phyloP scores from a whole-genome alignment of 306 rosid species.

The Coriaria nepalensis region DNA sequence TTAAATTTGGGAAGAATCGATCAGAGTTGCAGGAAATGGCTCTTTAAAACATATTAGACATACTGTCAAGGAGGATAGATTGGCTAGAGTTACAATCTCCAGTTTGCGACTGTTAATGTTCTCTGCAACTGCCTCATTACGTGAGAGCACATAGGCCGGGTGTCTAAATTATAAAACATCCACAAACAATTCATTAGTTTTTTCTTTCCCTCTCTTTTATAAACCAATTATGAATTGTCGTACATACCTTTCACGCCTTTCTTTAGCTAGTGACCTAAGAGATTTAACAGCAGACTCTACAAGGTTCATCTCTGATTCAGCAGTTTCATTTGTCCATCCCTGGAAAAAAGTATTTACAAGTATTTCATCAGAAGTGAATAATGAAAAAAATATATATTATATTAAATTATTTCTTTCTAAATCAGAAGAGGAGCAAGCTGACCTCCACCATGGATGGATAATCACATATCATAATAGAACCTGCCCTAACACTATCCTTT shows the following conservation, averaged over 20 bases:
- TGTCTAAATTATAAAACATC: slow-evolving; percentile 19
- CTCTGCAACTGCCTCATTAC: slow-evolving; percentile 15
- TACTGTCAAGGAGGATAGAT: slow-evolving; percentile 56
- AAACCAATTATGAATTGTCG: not conserved
- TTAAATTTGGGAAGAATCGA: not conserved
- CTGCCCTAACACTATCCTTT: slow-evolving; percentile 31
- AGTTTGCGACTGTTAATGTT: slow-evolving; percentile 28
- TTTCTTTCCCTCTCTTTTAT: too few species aligned
- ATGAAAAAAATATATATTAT: too few species aligned
- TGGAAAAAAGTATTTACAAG: slow-evolving; percentile 17
- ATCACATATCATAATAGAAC: slow-evolving; percentile 65
- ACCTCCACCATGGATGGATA: slow-evolving; percentile 75
- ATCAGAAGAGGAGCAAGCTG: slow-evolving; percentile 20
- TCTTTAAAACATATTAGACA: not conserved
- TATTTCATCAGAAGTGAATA: too few species aligned
- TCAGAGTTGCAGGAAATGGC: not conserved
- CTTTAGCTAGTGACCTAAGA: slow-evolving; percentile 81
- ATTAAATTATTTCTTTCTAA: too few species aligned
- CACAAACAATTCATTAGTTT: too few species aligned
- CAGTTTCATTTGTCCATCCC: slow-evolving; percentile 72
- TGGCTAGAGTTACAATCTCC: slow-evolving; percentile 69
- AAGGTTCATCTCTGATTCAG: slow-evolving; percentile 62
- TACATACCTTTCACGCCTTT: slow-evolving; percentile 73
- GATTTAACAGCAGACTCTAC: slow-evolving; percentile 57
- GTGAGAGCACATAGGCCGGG: slow-evolving; percentile 27